Evolutionary conservation across 2,329 filamentous ascomycete genomes (phyloP).

Genomic region (Capronia americana): DNA sequence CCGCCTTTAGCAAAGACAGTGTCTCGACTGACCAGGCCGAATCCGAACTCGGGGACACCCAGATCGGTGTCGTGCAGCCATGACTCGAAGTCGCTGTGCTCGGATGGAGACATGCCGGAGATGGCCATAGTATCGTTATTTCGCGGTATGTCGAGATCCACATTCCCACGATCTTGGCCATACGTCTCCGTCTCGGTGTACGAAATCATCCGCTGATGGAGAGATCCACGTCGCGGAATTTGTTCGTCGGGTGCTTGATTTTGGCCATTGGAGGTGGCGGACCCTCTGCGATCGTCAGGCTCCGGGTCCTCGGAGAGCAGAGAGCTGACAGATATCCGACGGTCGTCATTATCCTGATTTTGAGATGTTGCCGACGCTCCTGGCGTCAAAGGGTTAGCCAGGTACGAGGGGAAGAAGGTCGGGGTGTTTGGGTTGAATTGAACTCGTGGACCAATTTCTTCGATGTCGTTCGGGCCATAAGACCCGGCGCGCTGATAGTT

Average conservation of each 20-base stretch:
- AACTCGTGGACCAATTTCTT: slow-evolving; percentile 32
- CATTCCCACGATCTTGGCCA: slow-evolving; percentile 73
- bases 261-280: slow-evolving; percentile 17
- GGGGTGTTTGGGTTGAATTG: slow-evolving; percentile 38
- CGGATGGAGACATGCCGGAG: slow-evolving; percentile 53
- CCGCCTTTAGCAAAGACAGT: slow-evolving; percentile 65
- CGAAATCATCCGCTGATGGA: slow-evolving; percentile 40
- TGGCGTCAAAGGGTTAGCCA: slow-evolving; percentile 50
- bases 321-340: slow-evolving; percentile 69
- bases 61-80: slow-evolving; percentile 40
- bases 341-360: slow-evolving; percentile 49
- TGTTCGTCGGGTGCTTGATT: slow-evolving; percentile 26
- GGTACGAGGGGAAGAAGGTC: slow-evolving; percentile 39
- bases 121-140: slow-evolving; percentile 76
- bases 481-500: slow-evolving; percentile 33
- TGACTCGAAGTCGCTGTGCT: slow-evolving; percentile 41
- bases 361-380: slow-evolving; percentile 47
- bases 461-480: slow-evolving; percentile 35
- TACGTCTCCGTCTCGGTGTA: slow-evolving; percentile 53
- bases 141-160: slow-evolving; percentile 71
- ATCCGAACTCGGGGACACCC: slow-evolving; percentile 53
- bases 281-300: slow-evolving; percentile 31
- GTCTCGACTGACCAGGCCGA: slow-evolving; percentile 56
- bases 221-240: slow-evolving; percentile 36
- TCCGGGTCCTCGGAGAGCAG: slow-evolving; percentile 63